Evolutionary conservation across 495 filamentous ascomycete genomes (phyloP), one percentile per base, ranked within the genome.

Genomic region (Hypoxylon perforatum): DNA sequence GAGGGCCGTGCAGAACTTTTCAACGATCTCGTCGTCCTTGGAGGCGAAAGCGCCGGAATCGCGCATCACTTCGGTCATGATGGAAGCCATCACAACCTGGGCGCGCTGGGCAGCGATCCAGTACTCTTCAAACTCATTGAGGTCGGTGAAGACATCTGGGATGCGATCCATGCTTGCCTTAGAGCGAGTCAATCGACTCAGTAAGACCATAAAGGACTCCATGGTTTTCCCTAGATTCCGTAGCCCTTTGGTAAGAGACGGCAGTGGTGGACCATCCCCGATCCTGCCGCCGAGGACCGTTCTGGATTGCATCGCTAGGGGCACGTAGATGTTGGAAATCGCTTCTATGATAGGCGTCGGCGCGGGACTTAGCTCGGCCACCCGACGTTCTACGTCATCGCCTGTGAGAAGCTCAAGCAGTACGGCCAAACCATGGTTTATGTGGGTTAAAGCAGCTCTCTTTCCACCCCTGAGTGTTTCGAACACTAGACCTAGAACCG

Each of bases 81-180:
- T 53, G 0, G 46, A 14, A n/a, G 15, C 21, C 23, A 57, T 42
- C 1, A 19, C 11, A 12, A 19, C 22, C 12, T 58, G 46, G 1
- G 18, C 12, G 17, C 47, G 51, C 6, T 33, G 51, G 25, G 14
- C 17, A 17, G 30, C 15, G 17, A 30, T 8, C 61, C 61, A 64
- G 21, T 51, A 57, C 35, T 56, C 61, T 22, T 64, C 61, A 11
- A 22, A 64, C 15, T 64, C 52, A 23, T 52, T 53, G 3, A 64
- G 61, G 52, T 19, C 50, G n/a, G 28, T 45, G 17, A 64, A 57
- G 15, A 50, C 53, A 21, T 52, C 33, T 1, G 61, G 61, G 9
- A 57, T 51, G 21, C 41, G 52, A 17, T 45, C 18, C 3, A 36
- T 52, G 22, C 10, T 10, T 3, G 15, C 33, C 0, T 35, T 22